Evolutionary conservation across 805 yeast species (phyloP), one percentile per base, ranked within the genome.

Genomic region (Candida pini): DNA sequence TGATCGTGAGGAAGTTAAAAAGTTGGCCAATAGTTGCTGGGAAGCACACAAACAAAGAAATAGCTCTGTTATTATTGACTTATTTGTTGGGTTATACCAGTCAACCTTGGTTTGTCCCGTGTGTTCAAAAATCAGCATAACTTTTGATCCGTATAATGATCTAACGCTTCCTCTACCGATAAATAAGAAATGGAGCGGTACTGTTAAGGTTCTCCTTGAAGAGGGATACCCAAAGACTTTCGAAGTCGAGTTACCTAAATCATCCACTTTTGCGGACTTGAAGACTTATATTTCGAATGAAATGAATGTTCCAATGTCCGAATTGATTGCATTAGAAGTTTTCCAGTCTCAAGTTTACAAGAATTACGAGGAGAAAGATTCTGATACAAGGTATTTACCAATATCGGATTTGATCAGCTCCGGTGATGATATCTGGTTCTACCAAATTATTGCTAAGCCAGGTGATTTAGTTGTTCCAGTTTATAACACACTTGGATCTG

Each of bases 121-220:
- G 7, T 92, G 98, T 59, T 54, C 69, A 14, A 81, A 81, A 47
- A 73, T 84, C 6, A 81, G 94, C 18, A 71, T 90, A 18, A 89
- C 97, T 0, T 92, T 89, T 61, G 98, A 90, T 56, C 97, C 98
- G 0, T 90, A 78, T 53, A 86, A 78, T 60, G 96, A 88, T 52
- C 62, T 90, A 44, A 88, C 98, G 0, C 62, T 90, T 28, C 97
- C 97, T 0, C 64, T 90, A 17, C 97, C 97, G 0, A 74, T 81
- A 2, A 73, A 74, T 30, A 73, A 78, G 32, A 66, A 71, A 31
- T 89, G 97, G 96, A 60, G 64, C 21, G 80, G 78, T 26, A 69
- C 69, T 15, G 67, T 90, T 23, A 64, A 71, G 2, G 61, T 86
- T 13, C 70, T 88, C 21, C 78, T 84, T n/a, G 71, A 74, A 24